Evolutionary conservation across 495 filamentous ascomycete species (phyloP), one percentile per base, ranked within the genome.

Genomic region (Penicillium bialowiezense): DNA sequence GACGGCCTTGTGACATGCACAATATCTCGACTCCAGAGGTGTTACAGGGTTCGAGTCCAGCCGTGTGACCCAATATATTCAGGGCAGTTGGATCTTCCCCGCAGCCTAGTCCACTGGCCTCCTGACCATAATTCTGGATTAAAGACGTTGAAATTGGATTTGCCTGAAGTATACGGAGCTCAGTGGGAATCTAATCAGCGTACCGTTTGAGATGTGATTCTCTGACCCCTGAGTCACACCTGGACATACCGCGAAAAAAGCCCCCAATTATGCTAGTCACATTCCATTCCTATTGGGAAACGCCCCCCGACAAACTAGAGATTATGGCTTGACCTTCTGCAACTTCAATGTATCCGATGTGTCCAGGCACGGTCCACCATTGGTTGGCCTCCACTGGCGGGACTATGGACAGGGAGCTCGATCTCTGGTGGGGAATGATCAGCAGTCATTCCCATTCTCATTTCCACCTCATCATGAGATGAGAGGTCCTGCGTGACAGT

Each of bases 151-250:
- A n/a, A n/a, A n/a, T n/a, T n/a, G n/a, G n/a, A n/a, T n/a, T n/a
- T n/a, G n/a, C n/a, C n/a, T n/a, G n/a, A n/a, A n/a, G n/a, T n/a
- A n/a, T n/a, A n/a, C n/a, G n/a, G n/a, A n/a, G n/a, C n/a, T n/a
- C n/a, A n/a, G n/a, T n/a, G n/a, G n/a, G n/a, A n/a, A n/a, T n/a
- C n/a, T n/a, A n/a, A n/a, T n/a, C n/a, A n/a, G n/a, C n/a, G n/a
- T n/a, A n/a, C n/a, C n/a, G n/a, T n/a, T n/a, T n/a, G n/a, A n/a
- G n/a, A n/a, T n/a, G n/a, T n/a, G n/a, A n/a, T n/a, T n/a, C n/a
- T n/a, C 23, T 59, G 52, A 55, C 49, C 50, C 47, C 56, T 52
- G 50, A 56, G 46, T 59, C 52, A 55, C 52, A n/a, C n/a, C n/a
- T n/a, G n/a, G n/a, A n/a, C n/a, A 59, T 54, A 38, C 36, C 20